Conservation (phyloP, 2,329 filamentous ascomycete genomes). For the Aspergillus sp. region DNA sequence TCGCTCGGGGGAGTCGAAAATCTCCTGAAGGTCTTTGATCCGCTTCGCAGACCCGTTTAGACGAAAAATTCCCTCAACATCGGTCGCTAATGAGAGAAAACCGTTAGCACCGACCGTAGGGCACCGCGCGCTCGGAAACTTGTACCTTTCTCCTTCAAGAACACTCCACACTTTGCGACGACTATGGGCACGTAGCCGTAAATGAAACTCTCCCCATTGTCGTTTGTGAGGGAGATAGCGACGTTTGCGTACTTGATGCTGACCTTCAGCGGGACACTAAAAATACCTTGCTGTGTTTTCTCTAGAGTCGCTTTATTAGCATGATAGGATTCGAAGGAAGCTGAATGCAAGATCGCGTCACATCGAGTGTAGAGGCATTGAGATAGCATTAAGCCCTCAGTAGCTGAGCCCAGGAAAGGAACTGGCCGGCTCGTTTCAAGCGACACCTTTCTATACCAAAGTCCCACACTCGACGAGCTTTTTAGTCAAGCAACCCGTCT, state of each 20-base stretch:
- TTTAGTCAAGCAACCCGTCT: constrained; percentile 33
- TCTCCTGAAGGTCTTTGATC: constrained; percentile 90
- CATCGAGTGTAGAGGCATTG: too few relatives aligned
- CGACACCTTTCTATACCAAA: neutral
- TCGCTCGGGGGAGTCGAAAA: constrained; percentile 91
- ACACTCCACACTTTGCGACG: constrained; percentile 96
- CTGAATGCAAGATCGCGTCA: too few relatives aligned
- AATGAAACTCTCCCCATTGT: constrained; percentile 90
- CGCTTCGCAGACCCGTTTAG: constrained; percentile 94
- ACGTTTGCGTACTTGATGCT: constrained; percentile 98
- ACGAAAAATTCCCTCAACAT: constrained; percentile 94
- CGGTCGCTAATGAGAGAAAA: constrained; percentile 64
- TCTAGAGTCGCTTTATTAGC: constrained; percentile 16
- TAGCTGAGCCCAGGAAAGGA: neutral
- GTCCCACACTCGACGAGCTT: neutral
- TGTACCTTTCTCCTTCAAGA: constrained; percentile 94
- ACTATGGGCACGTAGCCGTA: constrained; percentile 99
- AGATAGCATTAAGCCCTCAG: too few relatives aligned
- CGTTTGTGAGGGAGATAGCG: constrained; percentile 92
- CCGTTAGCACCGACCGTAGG: neutral
- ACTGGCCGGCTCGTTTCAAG: constrained; percentile 1
- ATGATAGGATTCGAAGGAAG: neutral
- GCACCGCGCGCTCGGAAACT: constrained; percentile 15
- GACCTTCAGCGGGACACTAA: constrained; percentile 86
- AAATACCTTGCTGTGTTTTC: constrained; percentile 69